A percentile compares a stretch with the other conserved stretches of the same genome.
Conservation (phyloP, 495 filamentous ascomycete species). For the Durotheca rogersii region DNA sequence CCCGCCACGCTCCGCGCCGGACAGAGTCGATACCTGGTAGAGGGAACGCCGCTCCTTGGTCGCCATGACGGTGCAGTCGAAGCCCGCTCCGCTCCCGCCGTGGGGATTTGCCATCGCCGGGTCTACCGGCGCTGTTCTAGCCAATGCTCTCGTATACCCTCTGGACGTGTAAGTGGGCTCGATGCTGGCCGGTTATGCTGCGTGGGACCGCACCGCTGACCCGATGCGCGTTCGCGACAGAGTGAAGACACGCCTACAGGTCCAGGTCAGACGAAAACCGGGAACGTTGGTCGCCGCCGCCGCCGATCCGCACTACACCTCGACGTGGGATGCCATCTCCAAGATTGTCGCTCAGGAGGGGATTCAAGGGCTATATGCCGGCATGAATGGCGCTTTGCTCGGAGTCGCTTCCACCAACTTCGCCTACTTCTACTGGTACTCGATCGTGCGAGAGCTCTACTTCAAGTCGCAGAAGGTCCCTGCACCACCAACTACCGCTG, state of each 20-base stretch:
- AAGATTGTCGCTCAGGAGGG: conserved; percentile 87
- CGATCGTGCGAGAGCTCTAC: conserved; percentile 80
- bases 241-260: conserved; percentile 95
- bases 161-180: conserved; percentile 78
- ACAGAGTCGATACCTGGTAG: too few relatives aligned
- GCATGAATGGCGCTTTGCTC: conserved; percentile 79
- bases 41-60: conserved; percentile 1
- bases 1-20: too few relatives aligned
- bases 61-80: conserved; percentile 77
- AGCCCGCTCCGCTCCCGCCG: conserved; percentile 74
- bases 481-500: conserved; percentile 72
- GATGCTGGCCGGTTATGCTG: conserved; percentile 9
- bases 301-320: conserved; percentile 71
- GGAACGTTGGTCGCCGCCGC: conserved; percentile 37
- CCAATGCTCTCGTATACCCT: conserved; percentile 95
- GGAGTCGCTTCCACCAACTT: conserved; percentile 98
- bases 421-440: conserved; percentile 99
- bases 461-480: conserved; percentile 63
- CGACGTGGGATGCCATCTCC: conserved; percentile 80
- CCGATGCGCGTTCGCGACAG: conserved; percentile 43
- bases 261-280: conserved; percentile 77
- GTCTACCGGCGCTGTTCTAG: conserved; percentile 88
- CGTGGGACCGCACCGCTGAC: conserved; percentile 18
- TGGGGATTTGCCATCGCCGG: conserved; percentile 94
- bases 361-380: conserved; percentile 78